A percentile compares a stretch with the other conserved stretches of the same genome.
phyloP scores from a whole-genome alignment of 805 yeast species.

The Kodamaea hsintzibuensis region DNA sequence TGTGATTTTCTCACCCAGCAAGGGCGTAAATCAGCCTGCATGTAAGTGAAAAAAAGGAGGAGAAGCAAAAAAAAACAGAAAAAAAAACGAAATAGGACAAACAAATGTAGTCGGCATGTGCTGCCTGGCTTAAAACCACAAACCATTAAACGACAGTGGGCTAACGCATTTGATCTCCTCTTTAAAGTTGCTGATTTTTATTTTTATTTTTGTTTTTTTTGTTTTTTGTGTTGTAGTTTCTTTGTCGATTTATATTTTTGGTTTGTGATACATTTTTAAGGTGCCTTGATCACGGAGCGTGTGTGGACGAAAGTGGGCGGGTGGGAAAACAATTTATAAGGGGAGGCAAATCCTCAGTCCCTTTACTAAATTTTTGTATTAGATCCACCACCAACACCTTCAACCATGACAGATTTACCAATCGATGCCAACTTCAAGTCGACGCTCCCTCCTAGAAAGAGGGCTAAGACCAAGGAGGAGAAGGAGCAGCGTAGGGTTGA shows the following conservation, averaged over 20 bases:
- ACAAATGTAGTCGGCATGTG: background rate
- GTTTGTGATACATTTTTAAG: background rate
- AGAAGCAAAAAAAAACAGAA: background rate
- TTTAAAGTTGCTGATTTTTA: background rate
- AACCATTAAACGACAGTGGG: background rate
- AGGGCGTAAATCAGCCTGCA: background rate
- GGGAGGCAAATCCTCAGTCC: conserved; percentile 1
- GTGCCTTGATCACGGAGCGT: background rate
- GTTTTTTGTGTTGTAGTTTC: background rate
- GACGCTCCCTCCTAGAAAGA: conserved; percentile 87
- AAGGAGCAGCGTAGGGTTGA: conserved; percentile 96
- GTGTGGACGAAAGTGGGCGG: conserved; percentile 7
- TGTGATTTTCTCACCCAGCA: background rate
- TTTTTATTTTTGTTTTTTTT: background rate
- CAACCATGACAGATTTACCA: conserved; percentile 11
- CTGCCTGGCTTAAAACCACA: background rate
- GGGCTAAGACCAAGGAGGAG: conserved; percentile 95
- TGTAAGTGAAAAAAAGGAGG: background rate
- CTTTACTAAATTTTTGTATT: conserved; percentile 1
- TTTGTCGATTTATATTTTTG: background rate
- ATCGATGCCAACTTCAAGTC: conserved; percentile 30
- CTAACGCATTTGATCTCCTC: background rate
- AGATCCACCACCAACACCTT: background rate
- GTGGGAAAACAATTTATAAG: conserved; percentile 1
- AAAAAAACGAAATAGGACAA: no score